Base-by-base conservation (phyloP, 768 basidiomycete genomes). In the Lentinula raphanica region DNA sequence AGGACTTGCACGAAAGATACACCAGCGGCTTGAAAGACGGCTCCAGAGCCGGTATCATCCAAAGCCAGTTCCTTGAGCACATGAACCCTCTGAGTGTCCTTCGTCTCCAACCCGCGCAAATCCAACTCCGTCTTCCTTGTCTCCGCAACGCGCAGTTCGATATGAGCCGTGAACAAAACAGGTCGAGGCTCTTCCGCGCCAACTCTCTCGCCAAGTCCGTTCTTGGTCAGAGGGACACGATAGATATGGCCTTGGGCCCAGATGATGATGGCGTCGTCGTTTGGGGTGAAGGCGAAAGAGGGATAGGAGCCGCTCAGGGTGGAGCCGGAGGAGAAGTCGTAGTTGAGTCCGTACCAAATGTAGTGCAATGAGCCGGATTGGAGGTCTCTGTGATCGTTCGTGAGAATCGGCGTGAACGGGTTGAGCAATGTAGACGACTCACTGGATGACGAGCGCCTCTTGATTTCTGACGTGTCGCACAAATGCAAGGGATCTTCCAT, bases 261-360 rank as follows among this genome's bases (percentile, higher is more conserved):
- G 58, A 90, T 84, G 61, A 90, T 76, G 56, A 90, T 70, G 0
- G 81, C 83, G 59, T 79, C 75, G 60, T 83, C 82, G 15, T 72
- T 69, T 0, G 83, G 85, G 0, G 83, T 77, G 68, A 89, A 89
- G 6, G 88, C 77, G 65, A 86, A 90, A 0, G 86, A 84, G 0
- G 88, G 88, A 63, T 90, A 90, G 40, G 88, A 88, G 12, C 87
- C 86, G 85, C 87, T 87, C 0, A 88, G 86, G 12, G 86, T 84
- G 8, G 83, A 87, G 56, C 87, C 73, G 7, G 67, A 65, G 23
- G 75, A 74, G 17, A 84, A 73, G 65, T 89, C 88, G 64, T 87
- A 88, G 2, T 78, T 84, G 31, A 90, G 74, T 0, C 86, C 87
- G 56, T 88, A 70, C 85, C 85, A 90, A 17, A 84, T 67, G 64